phyloP scores from a whole-genome alignment of 805 yeast species.

The Hanseniaspora thailandica region DNA sequence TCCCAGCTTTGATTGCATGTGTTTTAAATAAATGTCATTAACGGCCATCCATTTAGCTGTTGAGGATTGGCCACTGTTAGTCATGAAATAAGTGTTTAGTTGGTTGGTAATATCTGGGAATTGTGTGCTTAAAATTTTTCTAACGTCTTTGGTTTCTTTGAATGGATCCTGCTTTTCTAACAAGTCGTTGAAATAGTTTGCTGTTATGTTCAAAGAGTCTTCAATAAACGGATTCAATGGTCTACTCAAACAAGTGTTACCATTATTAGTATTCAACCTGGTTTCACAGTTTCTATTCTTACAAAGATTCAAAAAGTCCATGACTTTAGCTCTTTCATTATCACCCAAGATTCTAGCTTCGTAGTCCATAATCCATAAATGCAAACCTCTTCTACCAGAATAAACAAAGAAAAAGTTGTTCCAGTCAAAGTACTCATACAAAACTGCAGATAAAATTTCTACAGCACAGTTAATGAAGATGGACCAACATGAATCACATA shows the following conservation, averaged over 20 bases:
- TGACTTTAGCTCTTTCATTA: constrained; percentile 58
- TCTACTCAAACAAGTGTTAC: constrained; percentile 27
- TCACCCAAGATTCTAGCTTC: constrained; percentile 70
- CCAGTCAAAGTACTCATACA: constrained; percentile 83
- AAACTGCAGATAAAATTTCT: constrained; percentile 55
- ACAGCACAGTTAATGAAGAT: constrained; percentile 71
- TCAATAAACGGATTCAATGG: constrained; percentile 85
- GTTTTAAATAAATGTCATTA: constrained; percentile 38
- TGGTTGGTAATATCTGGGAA: constrained; percentile 46
- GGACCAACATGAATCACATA: constrained; percentile 86
- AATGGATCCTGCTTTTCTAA: constrained; percentile 83
- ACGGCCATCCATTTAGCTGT: constrained; percentile 70
- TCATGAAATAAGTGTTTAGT: constrained; percentile 52
- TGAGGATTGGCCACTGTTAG: constrained; percentile 41
- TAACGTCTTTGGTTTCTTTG: constrained; percentile 30
- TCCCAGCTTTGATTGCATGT: constrained; percentile 35
- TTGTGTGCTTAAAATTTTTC: constrained; percentile 22
- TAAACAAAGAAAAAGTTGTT: constrained; percentile 83
- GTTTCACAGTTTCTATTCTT: constrained; percentile 39
- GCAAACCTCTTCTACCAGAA: constrained; percentile 98
- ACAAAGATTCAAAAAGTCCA: constrained; percentile 72
- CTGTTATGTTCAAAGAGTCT: constrained; percentile 40
- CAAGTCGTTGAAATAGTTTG: constrained; percentile 34
- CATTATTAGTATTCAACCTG: constrained; percentile 38
- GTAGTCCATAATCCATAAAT: constrained; percentile 91